phyloP scores from a whole-genome alignment of 108 stramenopile genomes.

The Cyclostephanos tholiformis region DNA sequence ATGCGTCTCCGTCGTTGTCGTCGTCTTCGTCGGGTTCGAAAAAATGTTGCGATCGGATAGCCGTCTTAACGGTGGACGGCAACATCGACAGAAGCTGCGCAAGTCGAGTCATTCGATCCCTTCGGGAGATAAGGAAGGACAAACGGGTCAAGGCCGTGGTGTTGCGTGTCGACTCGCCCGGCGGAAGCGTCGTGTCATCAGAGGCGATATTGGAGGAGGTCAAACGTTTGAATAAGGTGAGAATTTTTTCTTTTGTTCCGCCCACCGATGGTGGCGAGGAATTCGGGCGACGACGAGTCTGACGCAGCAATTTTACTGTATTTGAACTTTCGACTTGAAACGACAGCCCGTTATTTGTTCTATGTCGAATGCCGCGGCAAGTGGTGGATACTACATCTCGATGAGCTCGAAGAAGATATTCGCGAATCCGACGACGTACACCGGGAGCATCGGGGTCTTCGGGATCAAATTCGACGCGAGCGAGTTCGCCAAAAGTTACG shows the following conservation, averaged over 20 bases:
- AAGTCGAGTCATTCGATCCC: constrained; percentile 44
- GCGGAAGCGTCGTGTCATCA: constrained; percentile 70
- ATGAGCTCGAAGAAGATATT: constrained; percentile 67
- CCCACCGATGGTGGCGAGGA: background rate
- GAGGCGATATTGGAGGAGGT: constrained; percentile 73
- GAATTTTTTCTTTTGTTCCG: constrained; percentile 1
- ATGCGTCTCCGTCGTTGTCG: background rate
- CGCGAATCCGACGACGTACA: constrained; percentile 67
- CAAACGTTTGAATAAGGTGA: constrained; percentile 53
- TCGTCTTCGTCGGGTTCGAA: too few relatives aligned
- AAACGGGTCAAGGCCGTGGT: constrained; percentile 65
- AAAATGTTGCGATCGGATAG: constrained; percentile 54
- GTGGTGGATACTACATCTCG: constrained; percentile 83
- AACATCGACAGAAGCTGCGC: constrained; percentile 56
- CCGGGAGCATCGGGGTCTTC: constrained; percentile 84
- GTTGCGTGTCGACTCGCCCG: constrained; percentile 71
- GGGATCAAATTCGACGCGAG: constrained; percentile 69
- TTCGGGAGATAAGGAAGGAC: constrained; percentile 62
- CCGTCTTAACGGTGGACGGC: constrained; percentile 63
- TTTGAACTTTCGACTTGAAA: background rate
- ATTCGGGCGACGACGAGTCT: background rate
- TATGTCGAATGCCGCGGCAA: constrained; percentile 77
- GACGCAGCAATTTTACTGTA: background rate
- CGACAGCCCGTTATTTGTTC: constrained; percentile 61
- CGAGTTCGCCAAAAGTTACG: constrained; percentile 64